phyloP scores from a whole-genome alignment of 208 protist genomes.

The Trypanosoma boissoni region DNA sequence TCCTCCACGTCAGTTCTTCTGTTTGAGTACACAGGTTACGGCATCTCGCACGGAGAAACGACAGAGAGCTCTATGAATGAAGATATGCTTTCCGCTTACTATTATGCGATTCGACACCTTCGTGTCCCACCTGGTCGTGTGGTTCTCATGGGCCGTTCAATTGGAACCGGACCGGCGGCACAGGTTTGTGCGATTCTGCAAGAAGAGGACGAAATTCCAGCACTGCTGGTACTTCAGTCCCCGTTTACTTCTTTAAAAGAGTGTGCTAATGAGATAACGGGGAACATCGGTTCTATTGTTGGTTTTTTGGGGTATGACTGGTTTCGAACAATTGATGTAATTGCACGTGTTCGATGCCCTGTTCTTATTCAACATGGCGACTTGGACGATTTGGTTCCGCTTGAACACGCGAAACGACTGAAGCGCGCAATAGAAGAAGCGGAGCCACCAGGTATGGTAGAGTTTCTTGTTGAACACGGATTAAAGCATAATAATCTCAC shows the following conservation, averaged over 20 bases:
- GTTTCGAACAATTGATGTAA: constrained; percentile 80
- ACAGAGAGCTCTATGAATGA: constrained; percentile 59
- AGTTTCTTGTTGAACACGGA: constrained; percentile 58
- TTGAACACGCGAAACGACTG: constrained; percentile 61
- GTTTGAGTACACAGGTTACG: constrained; percentile 85
- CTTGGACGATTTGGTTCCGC: constrained; percentile 65
- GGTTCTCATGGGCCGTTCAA: constrained; percentile 78
- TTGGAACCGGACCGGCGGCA: constrained; percentile 59
- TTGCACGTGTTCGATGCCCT: constrained; percentile 65
- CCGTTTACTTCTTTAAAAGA: constrained; percentile 75
- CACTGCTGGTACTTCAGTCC: constrained; percentile 67
- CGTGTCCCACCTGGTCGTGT: constrained; percentile 48
- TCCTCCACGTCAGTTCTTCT: constrained; percentile 56
- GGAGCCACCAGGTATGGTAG: constrained; percentile 41
- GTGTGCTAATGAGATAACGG: constrained; percentile 67
- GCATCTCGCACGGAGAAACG: constrained; percentile 45
- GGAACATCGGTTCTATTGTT: constrained; percentile 53
- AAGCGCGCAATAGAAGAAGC: constrained; percentile 45
- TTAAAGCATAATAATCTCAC: constrained; percentile 81
- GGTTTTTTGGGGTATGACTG: constrained; percentile 78
- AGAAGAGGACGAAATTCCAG: constrained; percentile 27
- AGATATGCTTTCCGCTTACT: constrained; percentile 63
- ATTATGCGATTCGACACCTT: constrained; percentile 55
- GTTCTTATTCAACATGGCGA: constrained; percentile 85
- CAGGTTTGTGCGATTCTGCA: constrained; percentile 48